Evolutionary conservation across 768 basidiomycete genomes (phyloP).

Genomic region (Psilocybe subaeruginosa): DNA sequence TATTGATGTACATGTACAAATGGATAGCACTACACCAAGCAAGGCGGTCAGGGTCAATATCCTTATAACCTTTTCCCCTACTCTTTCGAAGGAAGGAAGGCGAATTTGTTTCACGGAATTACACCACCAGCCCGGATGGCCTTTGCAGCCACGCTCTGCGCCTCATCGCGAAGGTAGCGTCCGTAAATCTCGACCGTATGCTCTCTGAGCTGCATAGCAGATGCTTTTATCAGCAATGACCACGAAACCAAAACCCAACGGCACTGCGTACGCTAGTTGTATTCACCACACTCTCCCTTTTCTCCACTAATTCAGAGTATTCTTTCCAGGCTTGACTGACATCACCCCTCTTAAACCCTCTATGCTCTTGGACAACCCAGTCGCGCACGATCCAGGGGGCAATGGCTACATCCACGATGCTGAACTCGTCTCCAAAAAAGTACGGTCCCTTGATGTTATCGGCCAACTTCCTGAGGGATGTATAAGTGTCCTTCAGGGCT

Average conservation of each 20-base stretch:
- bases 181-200: constrained; percentile 53
- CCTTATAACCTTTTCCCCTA: too few species aligned
- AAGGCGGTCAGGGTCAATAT: too few species aligned
- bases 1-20: too few species aligned
- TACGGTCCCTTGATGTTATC: constrained; percentile 48
- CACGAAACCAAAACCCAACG: background rate
- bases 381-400: constrained; percentile 59
- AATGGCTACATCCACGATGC: constrained; percentile 54
- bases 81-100: too few species aligned
- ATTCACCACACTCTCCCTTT: constrained; percentile 46
- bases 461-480: constrained; percentile 33
- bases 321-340: constrained; percentile 46
- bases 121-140: constrained; percentile 47
- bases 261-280: constrained; percentile 41
- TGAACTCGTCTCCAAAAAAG: constrained; percentile 58
- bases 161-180: constrained; percentile 60
- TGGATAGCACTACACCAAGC: too few species aligned
- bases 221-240: background rate
- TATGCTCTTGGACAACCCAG: constrained; percentile 49
- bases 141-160: constrained; percentile 55
- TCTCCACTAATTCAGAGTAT: constrained; percentile 45
- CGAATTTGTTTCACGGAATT: constrained; percentile 34
- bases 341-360: constrained; percentile 46
- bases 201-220: constrained; percentile 20
- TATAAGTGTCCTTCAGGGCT: constrained; percentile 30